Evolutionary conservation across 1,284 basidiomycete genomes (phyloP), one percentile per base, ranked within the genome.

Genomic region (Omphalotus olearius): DNA sequence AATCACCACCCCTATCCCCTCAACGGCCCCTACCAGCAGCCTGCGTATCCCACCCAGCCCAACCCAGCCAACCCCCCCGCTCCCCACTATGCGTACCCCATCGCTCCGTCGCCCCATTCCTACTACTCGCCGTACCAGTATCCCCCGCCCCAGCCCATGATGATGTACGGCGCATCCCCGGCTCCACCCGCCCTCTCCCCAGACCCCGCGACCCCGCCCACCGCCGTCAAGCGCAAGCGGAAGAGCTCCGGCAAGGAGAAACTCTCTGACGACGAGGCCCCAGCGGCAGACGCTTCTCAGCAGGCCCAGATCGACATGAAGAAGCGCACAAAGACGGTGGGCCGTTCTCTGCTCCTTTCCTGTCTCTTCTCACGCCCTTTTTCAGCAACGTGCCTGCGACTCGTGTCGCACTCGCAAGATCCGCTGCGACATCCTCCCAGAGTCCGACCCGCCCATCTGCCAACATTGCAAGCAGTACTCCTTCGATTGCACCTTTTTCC

Each of bases 381-480:
- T n/a, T 18, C 50, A 75, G 65, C 75, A 77, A 71, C 83, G 92
- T 52, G 92, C 93, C 5, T 95, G 93, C 66, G 92, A 95, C 67
- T 89, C 86, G 56, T 95, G 93, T 69, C 83, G 95, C 33, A 87
- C 87, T 61, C 90, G 95, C 61, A 98, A 98, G 80, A 98, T 98
- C 61, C 86, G 91, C 64, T 93, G 90, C 68, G 90, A 93, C 63
- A 75, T 91, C 56, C 72, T 93, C 37, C 36, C 74, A 4, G 88
- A 91, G 60, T 66, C 77, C 69, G 89, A 92, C 6, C 87, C 90
- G 0, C 83, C 86, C 11, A 62, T 83, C 47, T 93, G 91, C 63
- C 85, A 89, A 60, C 91, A 93, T 65, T 93, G 91, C 75, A 88
- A 90, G 60, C 89, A 93, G 66, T 93, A 93, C 63, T 80, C 83